Evolutionary conservation across 2,329 filamentous ascomycete species (phyloP).

Genomic region (Trichoderma arundinaceum): DNA sequence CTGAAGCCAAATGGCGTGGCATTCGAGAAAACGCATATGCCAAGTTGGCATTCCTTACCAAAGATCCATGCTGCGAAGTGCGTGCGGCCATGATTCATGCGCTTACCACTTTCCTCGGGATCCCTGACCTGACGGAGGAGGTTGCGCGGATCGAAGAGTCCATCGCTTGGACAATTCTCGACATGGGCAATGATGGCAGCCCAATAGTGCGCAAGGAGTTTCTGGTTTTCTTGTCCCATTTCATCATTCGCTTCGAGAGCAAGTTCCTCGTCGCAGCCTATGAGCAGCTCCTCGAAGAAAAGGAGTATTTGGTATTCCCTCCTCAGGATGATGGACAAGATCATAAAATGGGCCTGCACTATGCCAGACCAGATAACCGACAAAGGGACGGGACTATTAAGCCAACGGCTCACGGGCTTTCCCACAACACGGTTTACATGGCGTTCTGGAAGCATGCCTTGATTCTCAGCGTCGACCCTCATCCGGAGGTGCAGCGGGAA

Average conservation of each 20-base stretch:
- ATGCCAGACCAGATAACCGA: conserved; percentile 61
- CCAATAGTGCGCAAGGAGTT: conserved; percentile 93
- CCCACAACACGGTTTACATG: conserved; percentile 88
- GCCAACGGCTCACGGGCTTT: conserved; percentile 63
- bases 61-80: conserved; percentile 90
- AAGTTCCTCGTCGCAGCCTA: conserved; percentile 92
- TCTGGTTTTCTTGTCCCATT: conserved; percentile 90
- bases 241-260: conserved; percentile 86
- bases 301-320: conserved; percentile 66
- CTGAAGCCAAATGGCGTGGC: conserved; percentile 95
- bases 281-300: conserved; percentile 87
- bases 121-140: conserved; percentile 89
- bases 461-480: conserved; percentile 89
- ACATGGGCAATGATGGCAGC: conserved; percentile 93
- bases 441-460: conserved; percentile 93
- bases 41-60: conserved; percentile 78
- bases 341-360: conserved; percentile 68
- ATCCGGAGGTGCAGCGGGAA: conserved; percentile 88
- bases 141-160: conserved; percentile 90
- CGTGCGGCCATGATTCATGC: conserved; percentile 92
- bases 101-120: conserved; percentile 91
- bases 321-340: conserved; percentile 62
- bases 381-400: conserved; percentile 64
- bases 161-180: conserved; percentile 84
- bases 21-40: conserved; percentile 85